A percentile compares a stretch with the other conserved stretches of the same genome.
Evolutionary conservation across 1,139 yeast species (phyloP).

Genomic region (Arxiozyma slooffiae): DNA sequence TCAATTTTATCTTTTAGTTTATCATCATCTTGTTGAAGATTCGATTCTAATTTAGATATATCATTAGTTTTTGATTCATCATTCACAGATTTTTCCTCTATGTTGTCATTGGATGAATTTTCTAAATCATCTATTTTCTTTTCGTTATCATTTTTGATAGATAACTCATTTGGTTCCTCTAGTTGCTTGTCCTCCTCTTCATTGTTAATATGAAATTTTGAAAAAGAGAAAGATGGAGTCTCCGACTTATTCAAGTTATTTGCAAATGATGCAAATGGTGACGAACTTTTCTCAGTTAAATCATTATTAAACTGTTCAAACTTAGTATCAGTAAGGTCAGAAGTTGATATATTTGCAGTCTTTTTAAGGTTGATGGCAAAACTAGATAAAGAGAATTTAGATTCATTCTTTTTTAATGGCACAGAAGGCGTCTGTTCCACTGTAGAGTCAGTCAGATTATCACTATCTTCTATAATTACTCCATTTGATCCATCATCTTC

Average conservation of each 20-base stretch:
- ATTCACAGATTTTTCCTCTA: not conserved
- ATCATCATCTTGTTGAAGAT: not conserved
- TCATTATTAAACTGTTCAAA: constrained; percentile 2
- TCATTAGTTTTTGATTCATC: not conserved
- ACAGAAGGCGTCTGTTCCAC: constrained; percentile 15
- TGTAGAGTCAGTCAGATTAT: constrained; percentile 15
- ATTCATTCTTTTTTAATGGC: not conserved
- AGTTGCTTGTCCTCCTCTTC: not conserved
- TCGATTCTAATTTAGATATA: not conserved
- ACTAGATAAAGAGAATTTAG: constrained; percentile 8
- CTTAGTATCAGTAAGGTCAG: constrained; percentile 6
- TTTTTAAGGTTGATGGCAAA: constrained; percentile 24
- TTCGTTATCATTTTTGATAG: not conserved
- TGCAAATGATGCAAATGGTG: constrained; percentile 22
- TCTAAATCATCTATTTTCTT: not conserved
- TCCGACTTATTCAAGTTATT: constrained; percentile 13
- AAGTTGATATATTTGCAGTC: constrained; percentile 18
- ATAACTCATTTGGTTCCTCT: not conserved
- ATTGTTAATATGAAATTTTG: constrained; percentile 3
- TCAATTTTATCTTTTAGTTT: constrained; percentile 1
- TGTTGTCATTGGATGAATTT: not conserved
- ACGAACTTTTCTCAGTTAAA: constrained; percentile 4
- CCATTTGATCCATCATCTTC: not conserved
- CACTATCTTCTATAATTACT: not conserved
- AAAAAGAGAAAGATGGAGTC: constrained; percentile 16